phyloP scores from a whole-genome alignment of 108 stramenopile species.

The Cafeteria roenbergensis region DNA sequence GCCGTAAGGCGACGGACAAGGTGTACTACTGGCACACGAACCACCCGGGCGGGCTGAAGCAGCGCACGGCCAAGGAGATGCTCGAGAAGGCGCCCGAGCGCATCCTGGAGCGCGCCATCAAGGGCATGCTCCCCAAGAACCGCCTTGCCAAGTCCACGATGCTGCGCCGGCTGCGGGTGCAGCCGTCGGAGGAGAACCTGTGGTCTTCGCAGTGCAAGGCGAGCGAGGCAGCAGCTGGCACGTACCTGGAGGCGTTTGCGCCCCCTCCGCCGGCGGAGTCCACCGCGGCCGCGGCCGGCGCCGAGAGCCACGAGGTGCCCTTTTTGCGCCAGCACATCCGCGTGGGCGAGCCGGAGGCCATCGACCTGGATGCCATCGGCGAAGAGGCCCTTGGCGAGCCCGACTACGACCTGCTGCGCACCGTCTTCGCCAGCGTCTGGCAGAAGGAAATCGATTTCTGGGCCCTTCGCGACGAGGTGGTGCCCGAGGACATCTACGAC shows the following conservation, averaged over 20 bases:
- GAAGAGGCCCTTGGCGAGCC: too few relatives aligned
- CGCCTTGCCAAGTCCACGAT: constrained; percentile 17
- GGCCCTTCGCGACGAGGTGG: neutral
- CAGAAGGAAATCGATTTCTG: neutral
- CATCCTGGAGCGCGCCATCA: constrained; percentile 29
- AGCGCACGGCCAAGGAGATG: constrained; percentile 25
- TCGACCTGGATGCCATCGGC: neutral
- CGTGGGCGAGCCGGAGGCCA: neutral
- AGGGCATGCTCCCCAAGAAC: constrained; percentile 50
- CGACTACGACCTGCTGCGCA: neutral
- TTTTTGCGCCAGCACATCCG: neutral
- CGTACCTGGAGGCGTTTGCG: neutral
- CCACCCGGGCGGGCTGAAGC: constrained; percentile 43
- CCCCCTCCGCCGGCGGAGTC: too few relatives aligned
- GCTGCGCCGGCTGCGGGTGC: constrained; percentile 29
- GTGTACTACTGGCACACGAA: constrained; percentile 45
- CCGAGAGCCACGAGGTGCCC: neutral
- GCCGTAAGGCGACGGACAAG: constrained; percentile 36
- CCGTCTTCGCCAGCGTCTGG: neutral
- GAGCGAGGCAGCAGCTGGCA: neutral
- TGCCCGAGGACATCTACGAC: constrained; percentile 3
- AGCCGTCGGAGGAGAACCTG: constrained; percentile 28
- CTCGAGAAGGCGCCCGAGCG: constrained; percentile 18
- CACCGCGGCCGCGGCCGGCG: too few relatives aligned
- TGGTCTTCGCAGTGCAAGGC: constrained; percentile 1